Base-by-base conservation (phyloP, 1,284 basidiomycete species). In the Moniliophthora roreri region DNA sequence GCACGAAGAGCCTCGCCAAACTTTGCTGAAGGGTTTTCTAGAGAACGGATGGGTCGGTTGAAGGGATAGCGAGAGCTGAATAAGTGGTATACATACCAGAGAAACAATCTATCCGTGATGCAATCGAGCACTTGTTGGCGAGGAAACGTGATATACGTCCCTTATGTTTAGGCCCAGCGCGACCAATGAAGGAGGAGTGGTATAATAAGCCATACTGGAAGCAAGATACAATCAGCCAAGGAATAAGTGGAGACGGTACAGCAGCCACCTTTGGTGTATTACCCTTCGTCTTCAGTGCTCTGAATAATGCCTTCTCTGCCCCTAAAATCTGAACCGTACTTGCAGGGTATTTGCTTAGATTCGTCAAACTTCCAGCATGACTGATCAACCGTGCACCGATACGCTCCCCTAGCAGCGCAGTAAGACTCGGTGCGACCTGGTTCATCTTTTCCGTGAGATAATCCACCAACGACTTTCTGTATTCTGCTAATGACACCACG, bases 371-470 rank as follows among this genome's bases (percentile, higher is more conserved):
- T 28, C 96, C 96, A n/a, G 96, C 95, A 69, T 99, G 96, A 62
- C 90, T 93, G 79, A 99, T 99, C 55, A 98, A 76, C 51, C 96
- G 82, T 8, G 96, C 96, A 48, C 94, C 95, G 62, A 98, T 94
- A 53, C 95, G 85, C 74, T 99, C 96, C 44, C 96, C 96, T 26
- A 98, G 84, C 56, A 99, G 79, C 9, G 95, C 95, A 0, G 95
- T 95, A 61, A 98, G 74, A 72, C 94, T 98, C 4, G 96, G 96
- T 6, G 96, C 96, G 55, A 99, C 95, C 48, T 89, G 83, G 74
- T 96, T 95, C 96, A 99, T 99, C 77, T 98, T 98, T 76, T 98
- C 95, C 48, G 91, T 75, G 28, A 99, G 79, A 71, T 99, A 99
- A 42, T 84, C 80, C 58, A 94, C 82, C 60, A 99, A 81, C 50